phyloP scores from a whole-genome alignment of 495 filamentous ascomycete species.

The Daldinia childiae region DNA sequence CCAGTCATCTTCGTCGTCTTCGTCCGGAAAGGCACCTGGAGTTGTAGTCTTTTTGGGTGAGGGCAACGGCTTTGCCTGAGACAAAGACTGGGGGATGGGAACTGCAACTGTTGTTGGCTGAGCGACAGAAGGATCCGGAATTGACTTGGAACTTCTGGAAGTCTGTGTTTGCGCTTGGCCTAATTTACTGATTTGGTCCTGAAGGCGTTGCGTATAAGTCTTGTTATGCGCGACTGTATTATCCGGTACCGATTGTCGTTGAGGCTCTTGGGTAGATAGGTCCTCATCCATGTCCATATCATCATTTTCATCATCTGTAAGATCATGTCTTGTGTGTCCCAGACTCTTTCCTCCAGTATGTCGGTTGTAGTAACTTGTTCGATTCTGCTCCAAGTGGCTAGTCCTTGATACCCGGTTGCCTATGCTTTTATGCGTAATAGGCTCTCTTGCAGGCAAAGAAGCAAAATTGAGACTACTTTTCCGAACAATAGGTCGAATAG shows the following conservation, averaged over 20 bases:
- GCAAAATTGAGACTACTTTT: constrained; percentile 96
- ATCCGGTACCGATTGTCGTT: constrained; percentile 47
- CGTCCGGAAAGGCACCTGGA: constrained; percentile 66
- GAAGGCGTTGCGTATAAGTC: constrained; percentile 87
- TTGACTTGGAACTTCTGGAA: constrained; percentile 74
- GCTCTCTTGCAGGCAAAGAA: constrained; percentile 89
- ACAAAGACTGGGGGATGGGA: constrained; percentile 64
- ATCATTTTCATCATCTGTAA: constrained; percentile 58
- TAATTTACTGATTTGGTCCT: constrained; percentile 93
- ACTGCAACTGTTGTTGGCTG: constrained; percentile 45
- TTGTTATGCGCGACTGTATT: constrained; percentile 71
- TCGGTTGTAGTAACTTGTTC: constrained; percentile 71
- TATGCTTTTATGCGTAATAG: constrained; percentile 80
- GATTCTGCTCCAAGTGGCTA: constrained; percentile 78
- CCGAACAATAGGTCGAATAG: constrained; percentile 66
- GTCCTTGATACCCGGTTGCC: constrained; percentile 76
- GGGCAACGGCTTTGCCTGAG: constrained; percentile 44
- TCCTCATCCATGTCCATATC: constrained; percentile 69
- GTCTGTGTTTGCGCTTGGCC: constrained; percentile 75
- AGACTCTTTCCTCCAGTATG: constrained; percentile 69
- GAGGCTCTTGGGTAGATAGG: constrained; percentile 47
- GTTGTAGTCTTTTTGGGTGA: constrained; percentile 51
- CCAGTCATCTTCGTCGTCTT: constrained; percentile 86
- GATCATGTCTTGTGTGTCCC: constrained; percentile 54
- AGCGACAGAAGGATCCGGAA: constrained; percentile 59